Evolutionary conservation across 2,329 filamentous ascomycete genomes (phyloP).

Genomic region (Metarhizium rileyi): DNA sequence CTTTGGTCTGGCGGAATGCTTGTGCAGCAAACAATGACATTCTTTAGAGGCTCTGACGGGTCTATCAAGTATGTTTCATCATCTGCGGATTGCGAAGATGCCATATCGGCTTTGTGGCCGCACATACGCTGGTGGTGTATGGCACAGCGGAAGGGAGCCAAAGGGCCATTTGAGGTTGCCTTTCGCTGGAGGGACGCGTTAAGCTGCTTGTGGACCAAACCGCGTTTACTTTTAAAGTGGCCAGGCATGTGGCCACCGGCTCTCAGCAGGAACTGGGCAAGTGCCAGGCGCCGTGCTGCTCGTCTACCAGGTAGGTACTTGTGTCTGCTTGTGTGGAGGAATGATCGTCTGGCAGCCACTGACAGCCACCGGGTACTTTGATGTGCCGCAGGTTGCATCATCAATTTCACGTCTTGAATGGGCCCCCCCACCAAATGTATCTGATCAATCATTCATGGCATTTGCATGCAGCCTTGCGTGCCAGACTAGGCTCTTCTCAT

Average conservation of each 20-base stretch:
- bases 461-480: conserved; percentile 6
- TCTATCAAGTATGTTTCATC: conserved; percentile 33
- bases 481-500: not conserved
- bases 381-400: too few species aligned
- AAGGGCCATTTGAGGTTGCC: too few species aligned
- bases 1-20: conserved; percentile 71
- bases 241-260: too few species aligned
- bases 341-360: too few species aligned
- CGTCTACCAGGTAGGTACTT: too few species aligned
- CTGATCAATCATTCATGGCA: too few species aligned
- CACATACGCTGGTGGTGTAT: not conserved
- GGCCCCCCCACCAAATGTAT: too few species aligned
- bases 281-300: too few species aligned
- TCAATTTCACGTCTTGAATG: too few species aligned
- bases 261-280: too few species aligned
- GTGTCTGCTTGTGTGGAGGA: too few species aligned
- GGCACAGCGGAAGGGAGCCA: not conserved
- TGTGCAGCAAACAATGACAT: conserved; percentile 78
- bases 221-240: not conserved
- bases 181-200: conserved; percentile 6
- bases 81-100: conserved; percentile 16
- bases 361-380: too few species aligned
- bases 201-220: not conserved
- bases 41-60: conserved; percentile 54
- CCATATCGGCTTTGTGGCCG: conserved; percentile 14